Conservation (phyloP, 1,139 yeast genomes). For the Yamadazyma membranifaciens region DNA sequence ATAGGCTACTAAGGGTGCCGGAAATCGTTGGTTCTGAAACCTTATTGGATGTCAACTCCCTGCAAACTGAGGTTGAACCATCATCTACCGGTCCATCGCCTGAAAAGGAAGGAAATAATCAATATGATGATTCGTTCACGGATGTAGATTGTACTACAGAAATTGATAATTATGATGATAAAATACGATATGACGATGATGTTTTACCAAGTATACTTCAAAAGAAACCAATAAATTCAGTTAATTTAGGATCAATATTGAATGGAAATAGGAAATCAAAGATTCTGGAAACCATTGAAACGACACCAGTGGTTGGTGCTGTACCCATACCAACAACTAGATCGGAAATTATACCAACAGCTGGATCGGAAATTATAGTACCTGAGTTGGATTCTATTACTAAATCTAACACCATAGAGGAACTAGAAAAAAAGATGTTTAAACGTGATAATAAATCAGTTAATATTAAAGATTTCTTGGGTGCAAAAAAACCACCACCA, state of each 20-base stretch:
- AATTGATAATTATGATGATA: background rate
- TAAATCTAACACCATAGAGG: slow-evolving; percentile 12
- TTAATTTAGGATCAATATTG: slow-evolving; percentile 3
- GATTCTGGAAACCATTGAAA: no score
- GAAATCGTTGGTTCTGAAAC: slow-evolving; percentile 3
- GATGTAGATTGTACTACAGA: background rate
- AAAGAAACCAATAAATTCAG: background rate
- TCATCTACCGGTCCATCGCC: background rate
- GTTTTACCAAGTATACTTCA: slow-evolving; percentile 3
- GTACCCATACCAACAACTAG: no score
- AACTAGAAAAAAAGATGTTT: slow-evolving; percentile 34
- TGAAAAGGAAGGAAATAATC: background rate
- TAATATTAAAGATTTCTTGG: slow-evolving; percentile 31
- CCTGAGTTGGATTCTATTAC: background rate
- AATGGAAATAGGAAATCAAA: slow-evolving; percentile 6
- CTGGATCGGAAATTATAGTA: background rate
- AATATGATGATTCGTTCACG: background rate
- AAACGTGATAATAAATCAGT: slow-evolving; percentile 21
- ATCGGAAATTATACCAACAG: background rate
- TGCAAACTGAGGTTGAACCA: slow-evolving; percentile 4
- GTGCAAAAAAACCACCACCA: slow-evolving; percentile 1
- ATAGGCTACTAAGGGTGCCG: slow-evolving; percentile 1
- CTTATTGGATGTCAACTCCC: slow-evolving; percentile 1
- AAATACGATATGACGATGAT: background rate
- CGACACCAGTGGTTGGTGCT: background rate